Evolutionary conservation across 768 basidiomycete species (phyloP), one percentile per base, ranked within the genome.

Genomic region (Tricholoma flavovirens): DNA sequence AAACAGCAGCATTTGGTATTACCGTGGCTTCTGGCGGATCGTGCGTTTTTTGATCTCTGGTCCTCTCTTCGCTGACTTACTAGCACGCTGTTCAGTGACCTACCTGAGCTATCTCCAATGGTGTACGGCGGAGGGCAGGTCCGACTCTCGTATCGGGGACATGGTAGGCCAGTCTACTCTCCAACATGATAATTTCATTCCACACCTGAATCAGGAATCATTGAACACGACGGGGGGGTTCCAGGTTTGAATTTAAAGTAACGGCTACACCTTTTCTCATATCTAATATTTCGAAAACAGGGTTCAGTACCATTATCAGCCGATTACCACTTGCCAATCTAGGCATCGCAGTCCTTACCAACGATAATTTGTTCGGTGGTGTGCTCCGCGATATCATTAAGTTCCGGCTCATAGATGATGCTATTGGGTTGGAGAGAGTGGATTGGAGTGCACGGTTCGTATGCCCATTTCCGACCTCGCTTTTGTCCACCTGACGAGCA

Each of bases 81-180:
- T 10, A 19, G 49, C 49, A 49, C n/a, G 9, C 60, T 15, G 53
- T 45, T 55, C 56, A n/a, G 60, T 61, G 2, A 50, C 15, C 62
- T 54, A 36, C 64, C 66, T 1, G 65, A 69, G 46, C 38, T 68
- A 14, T 64, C 62, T 6, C 58, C 61, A 10, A 38, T 56, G 6
- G 64, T 63, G 2, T 72, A 72, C 51, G 71, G 71, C 5, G 69
- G 67, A 5, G 71, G 65, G 3, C 68, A 67, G 51, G 48, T 48
- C 29, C 51, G 55, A 5, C 50, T 49, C 17, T 63, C 58, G 9
- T 72, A 70, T 49, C 56, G 68, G 11, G 68, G 69, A 0, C 65
- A 70, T 49, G 62, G 67, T 69, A 38, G 1, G 57, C 24, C 2
- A 2, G 4, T 36, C 8, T 42, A n/a, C 32, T n/a, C 32, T 40